phyloP scores from a whole-genome alignment of 768 basidiomycete species.

The Aureoboletus auriporus region DNA sequence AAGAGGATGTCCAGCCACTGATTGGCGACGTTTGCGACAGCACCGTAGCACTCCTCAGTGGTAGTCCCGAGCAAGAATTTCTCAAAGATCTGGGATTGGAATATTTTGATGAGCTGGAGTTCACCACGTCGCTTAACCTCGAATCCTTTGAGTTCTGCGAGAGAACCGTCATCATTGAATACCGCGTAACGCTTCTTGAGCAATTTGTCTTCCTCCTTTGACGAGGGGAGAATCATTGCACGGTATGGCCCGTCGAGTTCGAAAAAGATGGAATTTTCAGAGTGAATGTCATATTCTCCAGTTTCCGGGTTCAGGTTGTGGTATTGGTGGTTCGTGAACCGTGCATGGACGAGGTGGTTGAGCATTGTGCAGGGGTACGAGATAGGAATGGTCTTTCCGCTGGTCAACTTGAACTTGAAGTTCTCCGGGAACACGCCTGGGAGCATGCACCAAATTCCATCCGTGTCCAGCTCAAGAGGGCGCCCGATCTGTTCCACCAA shows the following conservation, averaged over 20 bases:
- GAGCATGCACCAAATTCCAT: slow-evolving; percentile 99
- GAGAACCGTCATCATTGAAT: slow-evolving; percentile 93
- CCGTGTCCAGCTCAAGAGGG: slow-evolving; percentile 95
- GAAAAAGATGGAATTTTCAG: slow-evolving; percentile 99
- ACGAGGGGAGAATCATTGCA: slow-evolving; percentile 98
- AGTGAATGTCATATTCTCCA: slow-evolving; percentile 81
- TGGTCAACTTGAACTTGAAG: slow-evolving; percentile 88
- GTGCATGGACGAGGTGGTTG: slow-evolving; percentile 92
- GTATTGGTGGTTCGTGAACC: slow-evolving; percentile 98
- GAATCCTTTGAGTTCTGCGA: slow-evolving; percentile 99
- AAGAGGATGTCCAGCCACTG: slow-evolving; percentile 97
- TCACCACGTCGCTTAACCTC: slow-evolving; percentile 98
- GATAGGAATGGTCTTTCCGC: slow-evolving; percentile 82
- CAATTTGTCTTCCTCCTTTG: slow-evolving; percentile 98
- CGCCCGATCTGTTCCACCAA: slow-evolving; percentile 97
- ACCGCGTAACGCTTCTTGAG: slow-evolving; percentile 99
- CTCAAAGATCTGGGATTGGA: slow-evolving; percentile 98
- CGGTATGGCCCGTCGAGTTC: slow-evolving; percentile 98
- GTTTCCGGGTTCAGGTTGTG: slow-evolving; percentile 85
- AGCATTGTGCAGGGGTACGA: slow-evolving; percentile 99
- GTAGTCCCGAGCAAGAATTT: slow-evolving; percentile 93
- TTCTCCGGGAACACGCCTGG: slow-evolving; percentile 97
- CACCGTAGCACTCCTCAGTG: slow-evolving; percentile 92
- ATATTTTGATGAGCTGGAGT: slow-evolving; percentile 97
- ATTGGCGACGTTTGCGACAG: slow-evolving; percentile 89